phyloP scores from a whole-genome alignment of 495 filamentous ascomycete species.

The Annulohypoxylon stygium region DNA sequence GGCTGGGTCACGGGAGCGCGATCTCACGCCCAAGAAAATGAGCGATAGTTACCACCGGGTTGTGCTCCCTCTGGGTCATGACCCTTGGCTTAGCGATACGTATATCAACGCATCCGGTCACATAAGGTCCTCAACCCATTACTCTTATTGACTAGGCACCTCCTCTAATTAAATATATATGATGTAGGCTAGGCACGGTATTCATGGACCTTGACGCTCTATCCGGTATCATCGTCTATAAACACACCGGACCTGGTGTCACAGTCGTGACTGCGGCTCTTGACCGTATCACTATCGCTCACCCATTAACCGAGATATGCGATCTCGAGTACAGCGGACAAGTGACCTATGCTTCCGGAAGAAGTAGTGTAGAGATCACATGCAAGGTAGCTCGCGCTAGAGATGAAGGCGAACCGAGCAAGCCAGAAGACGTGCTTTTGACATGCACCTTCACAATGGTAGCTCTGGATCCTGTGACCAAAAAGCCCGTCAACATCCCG shows the following conservation, averaged over 20 bases:
- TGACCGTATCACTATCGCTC: conserved; percentile 81
- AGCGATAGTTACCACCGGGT: conserved; percentile 57
- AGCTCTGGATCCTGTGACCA: conserved; percentile 79
- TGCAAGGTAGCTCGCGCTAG: conserved; percentile 77
- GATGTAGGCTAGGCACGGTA: conserved; percentile 39
- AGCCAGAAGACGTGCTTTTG: conserved; percentile 77
- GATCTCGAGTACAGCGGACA: conserved; percentile 84
- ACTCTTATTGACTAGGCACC: neutral
- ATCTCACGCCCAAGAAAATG: conserved; percentile 58
- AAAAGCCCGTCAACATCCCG: conserved; percentile 67
- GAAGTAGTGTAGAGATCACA: conserved; percentile 85
- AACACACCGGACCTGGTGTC: conserved; percentile 81
- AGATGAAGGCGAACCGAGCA: conserved; percentile 66
- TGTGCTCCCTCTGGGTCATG: conserved; percentile 57
- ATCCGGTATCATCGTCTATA: conserved; percentile 83
- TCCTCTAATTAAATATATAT: conserved; percentile 20
- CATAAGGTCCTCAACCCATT: conserved; percentile 48
- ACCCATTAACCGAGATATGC: conserved; percentile 81
- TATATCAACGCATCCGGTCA: conserved; percentile 62
- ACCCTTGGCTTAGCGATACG: conserved; percentile 58
- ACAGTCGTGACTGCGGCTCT: conserved; percentile 86
- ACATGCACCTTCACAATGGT: conserved; percentile 89
- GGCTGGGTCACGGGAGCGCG: conserved; percentile 36
- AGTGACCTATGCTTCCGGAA: conserved; percentile 83
- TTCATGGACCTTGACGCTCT: conserved; percentile 74